A percentile compares a stretch with the other conserved stretches of the same genome.
phyloP scores from a whole-genome alignment of 148 eudicot species.

The Bassia scoparia region DNA sequence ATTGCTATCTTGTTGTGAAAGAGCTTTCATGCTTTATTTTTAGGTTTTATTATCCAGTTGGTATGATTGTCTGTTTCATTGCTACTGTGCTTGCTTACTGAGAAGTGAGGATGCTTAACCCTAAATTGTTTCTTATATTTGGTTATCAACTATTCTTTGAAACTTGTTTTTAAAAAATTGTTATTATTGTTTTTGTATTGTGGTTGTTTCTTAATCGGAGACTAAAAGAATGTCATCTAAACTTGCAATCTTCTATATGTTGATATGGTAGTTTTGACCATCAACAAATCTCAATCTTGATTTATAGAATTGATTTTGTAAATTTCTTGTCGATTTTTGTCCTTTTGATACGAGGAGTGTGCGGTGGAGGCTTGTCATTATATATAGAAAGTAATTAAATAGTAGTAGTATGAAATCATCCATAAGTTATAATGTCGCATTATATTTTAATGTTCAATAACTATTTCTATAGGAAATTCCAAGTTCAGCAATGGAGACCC shows the following conservation, averaged over 20 bases:
- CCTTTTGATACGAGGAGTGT: neutral
- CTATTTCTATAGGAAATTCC: conserved; percentile 42
- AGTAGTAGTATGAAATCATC: neutral
- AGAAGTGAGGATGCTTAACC: neutral
- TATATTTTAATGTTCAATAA: neutral
- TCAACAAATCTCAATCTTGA: neutral
- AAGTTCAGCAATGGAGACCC: conserved; percentile 32
- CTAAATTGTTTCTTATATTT: neutral
- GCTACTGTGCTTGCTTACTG: neutral
- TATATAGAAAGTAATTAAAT: neutral
- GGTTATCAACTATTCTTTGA: neutral
- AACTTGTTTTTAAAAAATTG: conserved; percentile 6
- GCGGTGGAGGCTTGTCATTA: neutral
- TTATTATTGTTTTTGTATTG: neutral
- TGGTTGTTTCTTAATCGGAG: neutral
- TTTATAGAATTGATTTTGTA: neutral
- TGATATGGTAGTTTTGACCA: conserved; percentile 1
- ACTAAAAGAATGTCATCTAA: neutral
- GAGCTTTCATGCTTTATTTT: neutral
- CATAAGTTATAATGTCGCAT: conserved; percentile 4
- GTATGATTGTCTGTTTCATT: neutral
- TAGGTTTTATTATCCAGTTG: neutral
- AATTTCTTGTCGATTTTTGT: neutral
- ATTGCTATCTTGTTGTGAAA: neutral
- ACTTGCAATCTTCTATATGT: neutral